Evolutionary conservation across 371 early-diverging fungal species (phyloP).

Genomic region (Sporodiniella umbellata): DNA sequence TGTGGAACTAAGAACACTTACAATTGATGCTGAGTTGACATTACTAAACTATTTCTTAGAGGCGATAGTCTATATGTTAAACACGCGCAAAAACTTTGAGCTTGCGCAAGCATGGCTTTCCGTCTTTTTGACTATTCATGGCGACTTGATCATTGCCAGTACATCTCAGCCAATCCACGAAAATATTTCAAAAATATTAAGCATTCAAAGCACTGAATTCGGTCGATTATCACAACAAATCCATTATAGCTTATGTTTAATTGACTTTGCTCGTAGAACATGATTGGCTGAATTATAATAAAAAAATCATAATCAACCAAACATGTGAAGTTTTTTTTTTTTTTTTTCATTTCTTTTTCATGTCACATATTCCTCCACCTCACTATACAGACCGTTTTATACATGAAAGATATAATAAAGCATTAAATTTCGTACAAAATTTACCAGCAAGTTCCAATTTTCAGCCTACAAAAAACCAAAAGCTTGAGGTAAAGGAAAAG

Average conservation of each 20-base stretch:
- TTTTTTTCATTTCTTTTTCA: slow-evolving; percentile 8
- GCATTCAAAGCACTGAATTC: slow-evolving; percentile 55
- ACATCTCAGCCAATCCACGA: slow-evolving; percentile 43
- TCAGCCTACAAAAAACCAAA: slow-evolving; percentile 40
- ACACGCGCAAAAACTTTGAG: slow-evolving; percentile 78
- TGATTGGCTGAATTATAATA: slow-evolving; percentile 7
- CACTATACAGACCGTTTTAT: slow-evolving; percentile 27
- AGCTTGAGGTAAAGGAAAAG: slow-evolving; percentile 29
- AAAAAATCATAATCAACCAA: not conserved
- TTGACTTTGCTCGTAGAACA: slow-evolving; percentile 71
- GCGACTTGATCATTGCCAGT: slow-evolving; percentile 70
- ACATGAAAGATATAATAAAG: slow-evolving; percentile 29
- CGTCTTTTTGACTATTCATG: slow-evolving; percentile 74
- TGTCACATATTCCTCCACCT: slow-evolving; percentile 19
- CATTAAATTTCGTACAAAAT: slow-evolving; percentile 33
- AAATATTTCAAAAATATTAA: slow-evolving; percentile 43
- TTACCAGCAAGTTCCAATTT: slow-evolving; percentile 30
- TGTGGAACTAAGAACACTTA: slow-evolving; percentile 78
- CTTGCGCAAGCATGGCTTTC: slow-evolving; percentile 79
- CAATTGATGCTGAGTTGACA: slow-evolving; percentile 55
- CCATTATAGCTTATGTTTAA: slow-evolving; percentile 78
- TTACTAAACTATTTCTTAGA: slow-evolving; percentile 59
- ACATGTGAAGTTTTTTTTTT: slow-evolving; percentile 5
- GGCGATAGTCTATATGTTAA: slow-evolving; percentile 59
- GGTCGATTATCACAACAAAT: slow-evolving; percentile 67